Evolutionary conservation across 257 asterid genomes (phyloP), one percentile per base, ranked within the genome.

Genomic region (Buddleja alternifolia): DNA sequence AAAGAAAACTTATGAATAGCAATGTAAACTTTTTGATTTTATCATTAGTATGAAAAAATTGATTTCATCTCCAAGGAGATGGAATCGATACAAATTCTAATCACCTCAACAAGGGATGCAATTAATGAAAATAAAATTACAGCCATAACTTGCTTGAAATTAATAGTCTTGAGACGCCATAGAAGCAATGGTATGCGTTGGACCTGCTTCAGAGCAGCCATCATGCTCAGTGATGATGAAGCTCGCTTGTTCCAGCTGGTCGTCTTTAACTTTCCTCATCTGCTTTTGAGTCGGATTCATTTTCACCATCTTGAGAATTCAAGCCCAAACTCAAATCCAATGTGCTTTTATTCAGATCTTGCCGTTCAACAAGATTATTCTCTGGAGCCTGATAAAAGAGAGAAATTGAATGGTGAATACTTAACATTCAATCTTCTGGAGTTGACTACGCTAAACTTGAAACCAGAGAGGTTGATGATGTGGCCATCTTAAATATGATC

Each of bases 291-390:
- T 79, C 80, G 0, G 85, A 72, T 23, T 73, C 78, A 51, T 74
- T 75, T 45, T 80, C 83, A 20, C 80, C 85, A 12, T 89, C 82
- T 2, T 63, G 80, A 63, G 75, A 81, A n/a, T 84, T 87, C 85
- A 84, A 84, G 46, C 90, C 98, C 80, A 90, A 69, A 70, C 95
- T 87, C 84, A 90, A 76, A 75, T 88, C 97, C 78, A 90, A 67
- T 1, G 96, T 83, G 82, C 90, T 84, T 71, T 78, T 93, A 8
- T 92, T 92, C 70, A 92, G 81, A 84, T 92, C 97, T 24, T 90
- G 97, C 23, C 91, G 76, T 62, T 76, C 82, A 40, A 65, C 67
- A 14, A 70, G 79, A 57, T 58, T 79, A 46, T 59, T 75, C 55
- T 65, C 78, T 1, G 60, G 55, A 44, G 74, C 86, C 97, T 86